phyloP scores from a whole-genome alignment of 441 rosid species.

The California macrophylla region DNA sequence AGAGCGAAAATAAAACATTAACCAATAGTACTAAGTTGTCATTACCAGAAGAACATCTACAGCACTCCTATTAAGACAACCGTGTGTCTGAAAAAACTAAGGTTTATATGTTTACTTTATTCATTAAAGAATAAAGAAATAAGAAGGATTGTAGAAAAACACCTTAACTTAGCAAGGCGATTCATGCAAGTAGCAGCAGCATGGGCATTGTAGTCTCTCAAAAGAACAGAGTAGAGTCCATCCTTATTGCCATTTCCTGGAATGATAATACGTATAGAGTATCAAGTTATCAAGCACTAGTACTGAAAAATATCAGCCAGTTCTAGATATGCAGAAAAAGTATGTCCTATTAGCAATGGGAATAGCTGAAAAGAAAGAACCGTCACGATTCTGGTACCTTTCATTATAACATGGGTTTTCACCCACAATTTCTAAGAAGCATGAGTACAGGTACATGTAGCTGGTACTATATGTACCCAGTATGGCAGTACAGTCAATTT shows the following conservation, averaged over 20 bases:
- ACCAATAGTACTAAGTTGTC: not conserved
- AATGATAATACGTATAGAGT: slow-evolving; percentile 18
- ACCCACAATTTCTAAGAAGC: too few species aligned
- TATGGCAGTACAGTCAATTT: too few species aligned
- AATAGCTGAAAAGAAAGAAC: not conserved
- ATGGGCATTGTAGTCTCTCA: slow-evolving; percentile 82
- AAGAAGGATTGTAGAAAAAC: slow-evolving; percentile 18
- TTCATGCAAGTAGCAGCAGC: slow-evolving; percentile 97
- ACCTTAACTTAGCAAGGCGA: slow-evolving; percentile 94
- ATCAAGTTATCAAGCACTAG: not conserved
- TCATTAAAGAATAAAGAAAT: not conserved
- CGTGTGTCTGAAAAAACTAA: not conserved
- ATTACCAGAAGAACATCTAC: not conserved
- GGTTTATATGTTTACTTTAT: not conserved
- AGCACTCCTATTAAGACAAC: not conserved
- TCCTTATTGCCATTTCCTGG: slow-evolving; percentile 96
- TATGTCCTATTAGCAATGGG: not conserved
- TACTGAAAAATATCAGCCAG: not conserved
- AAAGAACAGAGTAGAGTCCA: slow-evolving; percentile 86
- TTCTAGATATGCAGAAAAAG: not conserved
- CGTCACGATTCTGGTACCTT: not conserved
- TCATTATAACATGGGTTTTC: too few species aligned
- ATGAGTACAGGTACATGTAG: too few species aligned
- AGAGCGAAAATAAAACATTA: not conserved
- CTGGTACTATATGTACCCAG: too few species aligned